Conservation (phyloP, 2,329 filamentous ascomycete genomes). For the Pseudocercospora fuligena region DNA sequence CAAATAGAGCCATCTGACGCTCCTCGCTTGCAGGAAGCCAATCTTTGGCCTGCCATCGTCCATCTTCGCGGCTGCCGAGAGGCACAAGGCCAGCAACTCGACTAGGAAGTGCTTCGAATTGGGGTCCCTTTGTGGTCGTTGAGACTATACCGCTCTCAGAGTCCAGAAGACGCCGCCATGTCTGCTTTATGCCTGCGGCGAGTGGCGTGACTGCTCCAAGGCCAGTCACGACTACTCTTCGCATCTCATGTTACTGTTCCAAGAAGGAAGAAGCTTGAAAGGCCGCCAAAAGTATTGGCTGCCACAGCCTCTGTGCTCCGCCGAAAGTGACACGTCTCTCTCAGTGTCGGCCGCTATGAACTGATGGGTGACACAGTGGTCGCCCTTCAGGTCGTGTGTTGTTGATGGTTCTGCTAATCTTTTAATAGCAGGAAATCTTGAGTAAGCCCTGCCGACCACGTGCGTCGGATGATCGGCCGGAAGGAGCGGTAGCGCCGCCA, state of each 20-base stretch:
- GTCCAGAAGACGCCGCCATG: slow-evolving; percentile 81
- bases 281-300: not conserved
- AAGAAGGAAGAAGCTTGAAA: not conserved
- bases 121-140: slow-evolving; percentile 64
- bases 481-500: not conserved
- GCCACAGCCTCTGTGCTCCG: no score
- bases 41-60: slow-evolving; percentile 54
- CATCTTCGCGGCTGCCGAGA: slow-evolving; percentile 49
- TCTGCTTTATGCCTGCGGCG: slow-evolving; percentile 59
- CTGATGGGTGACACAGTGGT: not conserved
- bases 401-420: not conserved
- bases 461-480: not conserved
- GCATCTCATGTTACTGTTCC: slow-evolving; percentile 48
- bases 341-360: no score
- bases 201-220: slow-evolving; percentile 54
- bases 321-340: no score
- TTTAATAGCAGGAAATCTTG: not conserved
- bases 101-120: slow-evolving; percentile 77
- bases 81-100: slow-evolving; percentile 86
- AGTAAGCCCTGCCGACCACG: slow-evolving; percentile 3
- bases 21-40: slow-evolving; percentile 59
- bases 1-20: slow-evolving; percentile 86
- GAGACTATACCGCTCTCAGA: slow-evolving; percentile 81
- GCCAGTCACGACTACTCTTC: slow-evolving; percentile 57
- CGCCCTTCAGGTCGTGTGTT: not conserved